These are phyloP conservation scores for Podosphaera leucotricha DNA, from an alignment of 2,329 filamentous ascomycete genomes.

Conservation along the genomic window DNA sequence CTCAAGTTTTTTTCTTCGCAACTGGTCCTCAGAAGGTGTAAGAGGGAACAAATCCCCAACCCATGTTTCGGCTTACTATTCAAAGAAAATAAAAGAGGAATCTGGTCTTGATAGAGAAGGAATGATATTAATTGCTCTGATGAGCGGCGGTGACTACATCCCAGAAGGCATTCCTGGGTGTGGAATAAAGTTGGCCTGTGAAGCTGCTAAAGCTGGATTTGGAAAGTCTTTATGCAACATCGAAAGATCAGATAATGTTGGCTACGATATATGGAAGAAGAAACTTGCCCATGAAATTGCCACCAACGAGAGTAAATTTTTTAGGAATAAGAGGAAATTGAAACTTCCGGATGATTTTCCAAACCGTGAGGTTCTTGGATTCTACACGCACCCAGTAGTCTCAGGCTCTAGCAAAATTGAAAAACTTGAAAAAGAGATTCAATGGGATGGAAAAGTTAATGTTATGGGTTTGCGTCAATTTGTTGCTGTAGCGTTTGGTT, in stretches of 20 bases:
- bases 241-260: slow-evolving; percentile 31
- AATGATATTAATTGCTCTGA: slow-evolving; percentile 81
- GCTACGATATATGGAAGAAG: slow-evolving; percentile 46
- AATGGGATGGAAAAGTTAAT: slow-evolving; percentile 41
- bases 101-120: slow-evolving; percentile 54
- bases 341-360: slow-evolving; percentile 64
- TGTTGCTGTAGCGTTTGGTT: slow-evolving; percentile 60
- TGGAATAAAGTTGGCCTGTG: slow-evolving; percentile 68
- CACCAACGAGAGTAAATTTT: slow-evolving; percentile 65
- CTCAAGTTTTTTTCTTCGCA: slow-evolving; percentile 52
- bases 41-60: slow-evolving; percentile 47
- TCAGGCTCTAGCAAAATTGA: slow-evolving; percentile 36
- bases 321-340: slow-evolving; percentile 53
- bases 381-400: slow-evolving; percentile 72
- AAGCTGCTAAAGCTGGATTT: slow-evolving; percentile 74
- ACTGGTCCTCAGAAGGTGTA: slow-evolving; percentile 54
- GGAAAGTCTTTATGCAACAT: slow-evolving; percentile 50
- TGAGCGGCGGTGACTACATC: slow-evolving; percentile 89
- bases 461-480: slow-evolving; percentile 47
- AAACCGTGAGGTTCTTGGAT: slow-evolving; percentile 51
- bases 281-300: slow-evolving; percentile 50
- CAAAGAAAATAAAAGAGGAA: slow-evolving; percentile 25
- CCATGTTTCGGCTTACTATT: slow-evolving; percentile 65
- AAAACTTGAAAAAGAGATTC: slow-evolving; percentile 26
- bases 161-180: slow-evolving; percentile 73